phyloP scores from a whole-genome alignment of 2,329 filamentous ascomycete species.

The Fusarium euwallaceae region DNA sequence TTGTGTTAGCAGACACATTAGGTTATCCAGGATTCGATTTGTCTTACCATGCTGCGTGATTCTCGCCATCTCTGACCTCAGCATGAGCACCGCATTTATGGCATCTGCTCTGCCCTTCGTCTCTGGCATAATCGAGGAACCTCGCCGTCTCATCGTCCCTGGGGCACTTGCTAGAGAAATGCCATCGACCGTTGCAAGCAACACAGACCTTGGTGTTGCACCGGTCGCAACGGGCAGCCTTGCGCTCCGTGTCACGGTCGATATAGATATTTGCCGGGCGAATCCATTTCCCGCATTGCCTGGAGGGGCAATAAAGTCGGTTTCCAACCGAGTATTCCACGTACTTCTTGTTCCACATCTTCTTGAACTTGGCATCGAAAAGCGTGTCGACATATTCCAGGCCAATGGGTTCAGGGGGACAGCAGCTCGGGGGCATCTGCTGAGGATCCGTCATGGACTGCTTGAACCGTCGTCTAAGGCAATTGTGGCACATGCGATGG shows the following conservation, averaged over 20 bases:
- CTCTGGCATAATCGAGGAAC: slow-evolving; percentile 74
- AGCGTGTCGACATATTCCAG: slow-evolving; percentile 81
- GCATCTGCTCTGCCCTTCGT: slow-evolving; percentile 81
- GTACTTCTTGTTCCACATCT: slow-evolving; percentile 84
- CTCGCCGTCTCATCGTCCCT: slow-evolving; percentile 75
- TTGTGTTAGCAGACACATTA: slow-evolving; percentile 23
- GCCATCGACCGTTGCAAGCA: slow-evolving; percentile 80
- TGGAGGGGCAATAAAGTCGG: slow-evolving; percentile 81
- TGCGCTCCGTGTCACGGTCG: slow-evolving; percentile 68
- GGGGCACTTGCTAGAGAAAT: slow-evolving; percentile 77
- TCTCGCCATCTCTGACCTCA: slow-evolving; percentile 85
- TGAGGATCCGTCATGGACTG: slow-evolving; percentile 81
- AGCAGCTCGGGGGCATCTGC: slow-evolving; percentile 89
- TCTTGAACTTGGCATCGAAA: slow-evolving; percentile 81
- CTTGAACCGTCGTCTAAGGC: slow-evolving; percentile 80
- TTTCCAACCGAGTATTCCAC: slow-evolving; percentile 81
- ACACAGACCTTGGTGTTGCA: slow-evolving; percentile 83
- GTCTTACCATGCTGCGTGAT: slow-evolving; percentile 87
- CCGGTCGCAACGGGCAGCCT: slow-evolving; percentile 76
- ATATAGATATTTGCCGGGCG: slow-evolving; percentile 76
- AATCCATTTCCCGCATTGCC: slow-evolving; percentile 84
- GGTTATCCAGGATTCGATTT: not conserved
- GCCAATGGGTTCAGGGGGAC: slow-evolving; percentile 78
- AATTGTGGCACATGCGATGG: slow-evolving; percentile 84
- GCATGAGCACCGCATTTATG: slow-evolving; percentile 80